Evolutionary conservation across 2,329 filamentous ascomycete species (phyloP), one percentile per base, ranked within the genome.

Genomic region (Cladosporium phlei): DNA sequence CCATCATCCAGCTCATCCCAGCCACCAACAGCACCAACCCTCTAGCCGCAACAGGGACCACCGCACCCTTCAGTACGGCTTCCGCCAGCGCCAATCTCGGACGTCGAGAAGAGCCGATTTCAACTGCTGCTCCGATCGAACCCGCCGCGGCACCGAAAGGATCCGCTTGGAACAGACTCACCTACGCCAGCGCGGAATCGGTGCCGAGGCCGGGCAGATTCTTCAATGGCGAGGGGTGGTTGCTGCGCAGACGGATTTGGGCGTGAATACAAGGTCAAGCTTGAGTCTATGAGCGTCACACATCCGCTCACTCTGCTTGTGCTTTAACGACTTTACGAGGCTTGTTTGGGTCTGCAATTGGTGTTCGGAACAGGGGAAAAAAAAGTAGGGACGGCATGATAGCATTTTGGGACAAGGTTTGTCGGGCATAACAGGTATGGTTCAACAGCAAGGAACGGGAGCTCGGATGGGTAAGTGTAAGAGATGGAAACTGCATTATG

Each of bases 1-100:
- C 42, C n/a, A 45, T 45, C 32, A 21, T 45, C 24, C 42, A 37
- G 16, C 42, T 45, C 17, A n/a, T 45, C 9, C 9, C 32, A 20
- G 42, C 40, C 20, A 20, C 21, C 19, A 45, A 45, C 42, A 20
- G 9, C 24, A 45, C 42, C 24, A 21, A 29, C 17, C 24, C 32
- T 12, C 42, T 45, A 17, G 32, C 20, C 11, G 32, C 42, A 22
- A 28, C 16, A n/a, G 42, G 42, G 3, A 45, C 42, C 2, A 32
- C 32, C 20, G 42, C 42, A 10, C n/a, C n/a, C n/a, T n/a, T n/a
- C n/a, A 14, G 32, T 11, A 37, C 22, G 3, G 42, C 42, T 9
- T 35, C 30, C 12, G 42, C 42, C 10, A 45, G 42, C 25, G 39
- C 39, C 2, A 33, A 43, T 11, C 30, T 45, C 24, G 32, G 24